These are phyloP conservation scores for Corynespora cassiicola DNA, from an alignment of 2,329 filamentous ascomycete species.

Conservation along the genomic window DNA sequence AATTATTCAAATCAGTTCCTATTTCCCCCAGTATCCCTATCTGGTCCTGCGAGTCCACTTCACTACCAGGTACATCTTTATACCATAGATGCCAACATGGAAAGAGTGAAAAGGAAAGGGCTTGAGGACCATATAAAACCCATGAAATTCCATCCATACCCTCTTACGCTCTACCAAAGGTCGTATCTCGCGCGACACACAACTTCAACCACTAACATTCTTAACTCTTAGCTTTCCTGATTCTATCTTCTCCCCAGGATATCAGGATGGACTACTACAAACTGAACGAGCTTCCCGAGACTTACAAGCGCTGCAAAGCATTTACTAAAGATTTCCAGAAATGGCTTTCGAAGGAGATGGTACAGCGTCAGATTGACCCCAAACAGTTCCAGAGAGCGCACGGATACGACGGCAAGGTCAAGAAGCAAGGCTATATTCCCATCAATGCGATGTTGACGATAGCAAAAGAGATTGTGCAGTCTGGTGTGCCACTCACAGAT, in stretches of 20 bases:
- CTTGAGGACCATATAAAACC: no score
- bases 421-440: slow-evolving; percentile 14
- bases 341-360: slow-evolving; percentile 21
- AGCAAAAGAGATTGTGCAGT: slow-evolving; percentile 15
- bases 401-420: slow-evolving; percentile 3
- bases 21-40: no score
- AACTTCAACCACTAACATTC: no score
- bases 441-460: slow-evolving; percentile 10
- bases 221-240: no score
- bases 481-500: slow-evolving; percentile 15
- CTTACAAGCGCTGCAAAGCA: slow-evolving; percentile 22
- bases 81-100: no score
- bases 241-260: slow-evolving; percentile 1
- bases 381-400: slow-evolving; percentile 1
- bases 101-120: no score
- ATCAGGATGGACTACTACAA: slow-evolving; percentile 21
- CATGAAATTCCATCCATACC: no score
- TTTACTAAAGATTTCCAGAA: slow-evolving; percentile 19
- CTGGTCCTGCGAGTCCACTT: no score
- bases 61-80: no score
- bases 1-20: no score
- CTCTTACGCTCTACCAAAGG: no score
- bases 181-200: no score
- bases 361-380: slow-evolving; percentile 17
- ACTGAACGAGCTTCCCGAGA: slow-evolving; percentile 21